These are phyloP conservation scores for Daedalea quercina DNA, from an alignment of 768 basidiomycete genomes.

Conservation along the genomic window DNA sequence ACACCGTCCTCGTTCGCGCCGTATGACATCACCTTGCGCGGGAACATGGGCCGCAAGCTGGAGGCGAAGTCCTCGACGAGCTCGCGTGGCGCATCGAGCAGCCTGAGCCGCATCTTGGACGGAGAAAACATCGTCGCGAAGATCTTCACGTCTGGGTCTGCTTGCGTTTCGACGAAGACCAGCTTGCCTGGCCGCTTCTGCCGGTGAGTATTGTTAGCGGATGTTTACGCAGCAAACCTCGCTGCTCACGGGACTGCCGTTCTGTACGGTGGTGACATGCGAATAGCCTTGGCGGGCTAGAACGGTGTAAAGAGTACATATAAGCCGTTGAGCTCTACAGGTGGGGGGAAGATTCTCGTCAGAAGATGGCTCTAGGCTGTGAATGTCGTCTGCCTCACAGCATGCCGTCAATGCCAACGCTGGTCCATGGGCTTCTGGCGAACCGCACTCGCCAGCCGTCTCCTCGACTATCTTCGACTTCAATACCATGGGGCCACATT, in stretches of 20 bases:
- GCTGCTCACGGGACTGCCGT: constrained; percentile 42
- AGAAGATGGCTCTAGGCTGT: background rate
- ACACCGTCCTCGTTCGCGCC: constrained; percentile 43
- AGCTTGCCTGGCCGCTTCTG: constrained; percentile 48
- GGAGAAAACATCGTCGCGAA: constrained; percentile 63
- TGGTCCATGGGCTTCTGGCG: constrained; percentile 60
- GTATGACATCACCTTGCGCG: constrained; percentile 33
- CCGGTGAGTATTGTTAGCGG: constrained; percentile 4
- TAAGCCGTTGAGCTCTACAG: constrained; percentile 54
- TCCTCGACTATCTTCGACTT: constrained; percentile 35
- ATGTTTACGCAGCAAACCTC: constrained; percentile 5
- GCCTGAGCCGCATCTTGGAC: constrained; percentile 46
- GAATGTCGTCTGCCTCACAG: constrained; percentile 33
- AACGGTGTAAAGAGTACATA: constrained; percentile 52
- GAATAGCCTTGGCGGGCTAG: constrained; percentile 63
- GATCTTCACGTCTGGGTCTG: constrained; percentile 46
- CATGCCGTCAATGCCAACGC: constrained; percentile 44
- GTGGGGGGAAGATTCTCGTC: background rate
- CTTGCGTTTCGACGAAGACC: constrained; percentile 51
- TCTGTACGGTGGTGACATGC: constrained; percentile 51
- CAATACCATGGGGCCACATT: constrained; percentile 64
- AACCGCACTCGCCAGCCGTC: constrained; percentile 61
- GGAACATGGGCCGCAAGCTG: constrained; percentile 34
- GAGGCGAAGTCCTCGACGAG: constrained; percentile 32
- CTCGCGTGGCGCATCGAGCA: constrained; percentile 35